Base-by-base conservation (phyloP, 257 asterid genomes). In the Rhazya stricta region DNA sequence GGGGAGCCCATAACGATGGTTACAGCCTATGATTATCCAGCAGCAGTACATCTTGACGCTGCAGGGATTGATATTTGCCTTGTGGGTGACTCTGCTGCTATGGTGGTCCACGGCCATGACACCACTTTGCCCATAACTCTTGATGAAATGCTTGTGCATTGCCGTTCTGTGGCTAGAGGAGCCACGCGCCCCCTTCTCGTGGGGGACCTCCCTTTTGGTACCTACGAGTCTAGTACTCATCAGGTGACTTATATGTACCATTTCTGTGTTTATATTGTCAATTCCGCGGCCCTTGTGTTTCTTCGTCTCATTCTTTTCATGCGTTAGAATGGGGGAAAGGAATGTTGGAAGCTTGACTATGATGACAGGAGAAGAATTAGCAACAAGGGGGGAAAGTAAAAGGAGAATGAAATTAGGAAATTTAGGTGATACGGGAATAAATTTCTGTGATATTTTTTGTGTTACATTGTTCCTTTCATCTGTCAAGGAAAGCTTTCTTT, bases 71-170 rank as follows among this genome's bases (percentile, higher is more conserved):
- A 94, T 75, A 85, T 94, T 6, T 90, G 97, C 79, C 80, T 94
- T 71, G 98, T 94, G 60, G 98, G 97, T 0, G 98, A 94, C 75
- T 94, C 98, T 16, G 97, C 97, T n/a, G 67, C 98, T 61, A 94
- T 94, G 98, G 98, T 94, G 50, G 98, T 94, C 71, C 97, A 94
- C 81, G 97, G 97, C 69, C 91, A 92, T 83, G 98, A 94, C 82
- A 94, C 97, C 80, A 94, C 98, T 16, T 72, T 94, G 78, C 98
- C 98, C 23, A 88, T 94, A 80, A 85, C 94, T 60, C 56, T 94
- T 25, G 98, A 92, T 61, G 97, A 94, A 72, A 94, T 94, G 98
- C 95, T 94, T 69, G 95, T 89, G 51, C 98, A 94, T 72, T 92
- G 97, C 81, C 92, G 94, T 56, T 81, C 95, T 46, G 98, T 92